phyloP scores from a whole-genome alignment of 108 stramenopile species.

The Phaeodactylum tricornutum region DNA sequence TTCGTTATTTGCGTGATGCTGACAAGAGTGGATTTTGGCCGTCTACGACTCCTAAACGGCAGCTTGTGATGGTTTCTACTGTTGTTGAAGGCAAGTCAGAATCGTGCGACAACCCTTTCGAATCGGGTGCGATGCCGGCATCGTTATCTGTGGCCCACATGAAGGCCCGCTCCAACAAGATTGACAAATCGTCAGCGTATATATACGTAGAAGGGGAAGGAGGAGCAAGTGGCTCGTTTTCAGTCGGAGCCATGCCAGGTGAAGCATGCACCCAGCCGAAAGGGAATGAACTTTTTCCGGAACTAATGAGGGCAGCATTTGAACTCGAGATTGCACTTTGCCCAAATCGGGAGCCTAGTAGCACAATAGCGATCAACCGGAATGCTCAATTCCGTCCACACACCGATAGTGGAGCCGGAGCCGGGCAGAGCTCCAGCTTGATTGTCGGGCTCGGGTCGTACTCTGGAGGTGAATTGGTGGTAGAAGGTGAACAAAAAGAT shows the following conservation, averaged over 20 bases:
- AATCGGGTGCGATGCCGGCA: constrained; percentile 9
- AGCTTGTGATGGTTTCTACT: constrained; percentile 68
- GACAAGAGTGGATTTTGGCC: constrained; percentile 65
- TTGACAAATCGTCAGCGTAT: constrained; percentile 46
- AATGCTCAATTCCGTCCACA: constrained; percentile 89
- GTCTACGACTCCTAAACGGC: constrained; percentile 58
- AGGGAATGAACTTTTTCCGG: constrained; percentile 82
- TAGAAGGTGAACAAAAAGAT: constrained; percentile 80
- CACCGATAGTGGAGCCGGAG: constrained; percentile 89
- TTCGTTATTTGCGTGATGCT: constrained; percentile 41
- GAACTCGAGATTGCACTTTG: constrained; percentile 60
- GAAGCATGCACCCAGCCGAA: constrained; percentile 57
- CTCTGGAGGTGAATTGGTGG: constrained; percentile 81
- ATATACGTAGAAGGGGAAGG: constrained; percentile 53
- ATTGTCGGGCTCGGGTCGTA: constrained; percentile 90
- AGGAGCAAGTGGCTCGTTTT: constrained; percentile 70
- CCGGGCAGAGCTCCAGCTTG: constrained; percentile 82
- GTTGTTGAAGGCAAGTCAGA: neutral
- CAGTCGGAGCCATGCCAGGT: constrained; percentile 74
- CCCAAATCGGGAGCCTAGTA: constrained; percentile 77
- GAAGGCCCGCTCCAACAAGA: constrained; percentile 25
- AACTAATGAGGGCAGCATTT: constrained; percentile 81
- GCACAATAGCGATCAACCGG: constrained; percentile 94
- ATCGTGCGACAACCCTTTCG: neutral
- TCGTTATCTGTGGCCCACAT: constrained; percentile 33